A percentile compares a stretch with the other conserved stretches of the same genome.
These are phyloP conservation scores for Oryza brachyantha DNA, from an alignment of 176 grass and related monocot genomes.

Conservation along the genomic window DNA sequence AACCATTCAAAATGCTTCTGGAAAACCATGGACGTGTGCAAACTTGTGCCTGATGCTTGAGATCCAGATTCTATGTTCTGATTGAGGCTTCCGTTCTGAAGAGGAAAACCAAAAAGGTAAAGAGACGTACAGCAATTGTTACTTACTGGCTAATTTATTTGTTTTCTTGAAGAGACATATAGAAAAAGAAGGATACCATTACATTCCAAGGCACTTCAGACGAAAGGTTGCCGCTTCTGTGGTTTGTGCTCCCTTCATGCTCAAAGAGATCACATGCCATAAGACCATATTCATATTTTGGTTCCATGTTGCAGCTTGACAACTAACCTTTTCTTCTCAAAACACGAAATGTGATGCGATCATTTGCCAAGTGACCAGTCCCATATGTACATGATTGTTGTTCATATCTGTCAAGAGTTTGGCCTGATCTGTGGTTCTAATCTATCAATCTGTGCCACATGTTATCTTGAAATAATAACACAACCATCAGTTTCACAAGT, in stretches of 20 bases:
- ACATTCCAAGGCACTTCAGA: constrained; percentile 44
- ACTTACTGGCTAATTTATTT: constrained; percentile 30
- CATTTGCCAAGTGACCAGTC: constrained; percentile 32
- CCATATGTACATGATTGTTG: constrained; percentile 5
- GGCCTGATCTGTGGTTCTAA: not conserved
- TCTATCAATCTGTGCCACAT: not conserved
- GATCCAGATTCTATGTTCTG: not conserved
- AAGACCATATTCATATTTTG: constrained; percentile 34
- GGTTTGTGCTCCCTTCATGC: constrained; percentile 25
- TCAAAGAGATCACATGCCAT: constrained; percentile 34
- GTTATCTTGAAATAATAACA: not conserved
- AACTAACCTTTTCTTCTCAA: not conserved
- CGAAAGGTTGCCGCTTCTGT: constrained; percentile 22
- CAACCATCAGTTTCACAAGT: constrained; percentile 25
- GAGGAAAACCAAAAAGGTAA: constrained; percentile 24
- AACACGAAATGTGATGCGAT: constrained; percentile 19
- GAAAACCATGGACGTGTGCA: constrained; percentile 1
- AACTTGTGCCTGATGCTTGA: constrained; percentile 21
- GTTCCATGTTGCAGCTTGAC: constrained; percentile 16
- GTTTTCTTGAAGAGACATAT: constrained; percentile 18
- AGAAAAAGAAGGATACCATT: constrained; percentile 32
- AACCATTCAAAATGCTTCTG: constrained; percentile 13
- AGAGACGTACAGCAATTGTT: not conserved
- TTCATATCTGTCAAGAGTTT: constrained; percentile 1
- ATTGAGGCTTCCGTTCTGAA: not conserved